These are phyloP conservation scores for Silene noctiflora DNA, from an alignment of 179 eudicot species.

Conservation along the genomic window DNA sequence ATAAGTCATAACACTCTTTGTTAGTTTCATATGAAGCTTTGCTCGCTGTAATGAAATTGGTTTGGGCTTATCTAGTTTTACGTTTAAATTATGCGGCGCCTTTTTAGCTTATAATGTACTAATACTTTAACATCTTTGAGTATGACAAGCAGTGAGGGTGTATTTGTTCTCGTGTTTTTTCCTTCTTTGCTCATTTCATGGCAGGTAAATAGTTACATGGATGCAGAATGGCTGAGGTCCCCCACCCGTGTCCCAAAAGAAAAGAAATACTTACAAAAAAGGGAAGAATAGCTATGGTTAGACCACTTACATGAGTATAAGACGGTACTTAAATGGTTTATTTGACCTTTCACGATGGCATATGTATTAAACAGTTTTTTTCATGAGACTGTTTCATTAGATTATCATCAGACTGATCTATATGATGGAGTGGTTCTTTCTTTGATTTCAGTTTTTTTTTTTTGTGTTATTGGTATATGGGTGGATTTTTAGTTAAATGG, in stretches of 20 bases:
- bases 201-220: neutral
- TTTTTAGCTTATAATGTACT: neutral
- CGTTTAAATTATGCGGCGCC: neutral
- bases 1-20: conserved; percentile 15
- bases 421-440: neutral
- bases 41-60: conserved; percentile 6
- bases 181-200: neutral
- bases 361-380: neutral
- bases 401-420: neutral
- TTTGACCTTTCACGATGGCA: neutral
- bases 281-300: neutral
- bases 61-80: neutral
- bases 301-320: neutral
- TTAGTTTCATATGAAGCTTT: conserved; percentile 2
- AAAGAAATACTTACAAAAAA: neutral
- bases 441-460: neutral
- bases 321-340: neutral
- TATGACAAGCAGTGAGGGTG: neutral
- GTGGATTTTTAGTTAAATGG: neutral
- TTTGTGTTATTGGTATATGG: neutral
- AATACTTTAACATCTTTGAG: neutral
- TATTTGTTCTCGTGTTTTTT: neutral
- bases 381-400: neutral
- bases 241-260: neutral
- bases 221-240: conserved; percentile 9